phyloP scores from a whole-genome alignment of 2,329 filamentous ascomycete species.

The Microcyclospora tardicrescens region DNA sequence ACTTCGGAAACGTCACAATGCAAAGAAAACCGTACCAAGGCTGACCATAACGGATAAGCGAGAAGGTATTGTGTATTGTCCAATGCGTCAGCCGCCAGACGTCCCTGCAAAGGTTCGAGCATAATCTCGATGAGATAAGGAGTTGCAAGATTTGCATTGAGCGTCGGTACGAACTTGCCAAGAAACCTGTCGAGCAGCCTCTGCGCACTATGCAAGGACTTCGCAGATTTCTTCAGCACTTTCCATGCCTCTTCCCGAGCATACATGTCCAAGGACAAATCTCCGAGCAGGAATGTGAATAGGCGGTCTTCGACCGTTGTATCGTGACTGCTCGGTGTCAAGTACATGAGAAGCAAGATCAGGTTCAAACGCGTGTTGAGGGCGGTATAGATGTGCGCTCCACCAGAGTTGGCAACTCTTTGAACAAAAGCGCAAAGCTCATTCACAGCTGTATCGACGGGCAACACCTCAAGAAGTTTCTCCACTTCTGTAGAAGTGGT shows the following conservation, averaged over 20 bases:
- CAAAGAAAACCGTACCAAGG: constrained; percentile 5
- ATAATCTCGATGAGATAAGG: not conserved
- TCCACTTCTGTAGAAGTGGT: constrained; percentile 6
- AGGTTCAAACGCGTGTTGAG: not conserved
- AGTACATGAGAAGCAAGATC: not conserved
- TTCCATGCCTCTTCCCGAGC: constrained; percentile 59
- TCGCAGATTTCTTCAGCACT: constrained; percentile 38
- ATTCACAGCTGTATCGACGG: constrained; percentile 18
- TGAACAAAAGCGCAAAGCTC: constrained; percentile 27
- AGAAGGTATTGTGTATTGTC: not conserved
- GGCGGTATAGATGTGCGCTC: not conserved
- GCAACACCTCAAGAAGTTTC: constrained; percentile 11
- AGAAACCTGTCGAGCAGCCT: not conserved
- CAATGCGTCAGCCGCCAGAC: not conserved
- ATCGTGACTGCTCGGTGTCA: not conserved
- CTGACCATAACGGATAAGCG: constrained; percentile 3
- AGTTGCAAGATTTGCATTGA: not conserved
- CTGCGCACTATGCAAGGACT: constrained; percentile 25
- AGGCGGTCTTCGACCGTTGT: constrained; percentile 42
- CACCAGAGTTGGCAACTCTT: not conserved
- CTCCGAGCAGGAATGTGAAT: constrained; percentile 63
- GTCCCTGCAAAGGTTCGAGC: not conserved
- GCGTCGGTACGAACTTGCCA: not conserved
- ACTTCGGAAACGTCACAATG: not conserved
- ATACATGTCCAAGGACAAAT: constrained; percentile 43